Base-by-base conservation (phyloP, 495 filamentous ascomycete species). In the Penicillium riverlandense region DNA sequence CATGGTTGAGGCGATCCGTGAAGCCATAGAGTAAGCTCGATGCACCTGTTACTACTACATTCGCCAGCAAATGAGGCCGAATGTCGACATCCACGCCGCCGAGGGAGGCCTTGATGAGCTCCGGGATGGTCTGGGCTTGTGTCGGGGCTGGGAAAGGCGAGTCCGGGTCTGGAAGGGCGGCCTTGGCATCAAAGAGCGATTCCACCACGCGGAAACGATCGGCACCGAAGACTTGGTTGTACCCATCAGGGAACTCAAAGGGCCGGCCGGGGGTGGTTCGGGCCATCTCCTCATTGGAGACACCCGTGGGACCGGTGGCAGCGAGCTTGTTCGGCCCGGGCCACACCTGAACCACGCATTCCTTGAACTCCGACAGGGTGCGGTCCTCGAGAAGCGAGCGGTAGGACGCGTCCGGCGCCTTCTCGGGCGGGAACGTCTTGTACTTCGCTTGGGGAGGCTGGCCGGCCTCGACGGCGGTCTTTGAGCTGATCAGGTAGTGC, bases 201-300 rank as follows among this genome's bases (percentile, higher is more conserved):
- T 98, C 92, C 7, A 82, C 79, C 27, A 88, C 84, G 34, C 79
- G 78, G 69, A 83, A 96, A 22, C 94, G 82, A 57, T 96, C 89
- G 33, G 79, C 75, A 41, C 86, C 82, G 67, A 95, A 97, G 58
- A 95, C 83, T 54, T 95, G 85, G 71, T 98, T 97, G 69, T 80
- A 85, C 11, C 92, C 90, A 59, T 97, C 87, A 1, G 92, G 92
- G 75, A 98, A 87, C 71, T 98, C 92, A 61, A 96, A 98, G 6
- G 91, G 86, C 16, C 88, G 83, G 15, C 84, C 86, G 1, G 81
- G 84, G 45, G 74, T 76, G 39, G 59, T 65, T 46, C 70, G 77
- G 11, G 77, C 82, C 30, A 78, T 65, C 29, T 95, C 90, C 49
- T 89, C 78, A 55, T 85, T 85, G 3, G 70, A 63, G n/a, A 71